These are phyloP conservation scores for Gossypium bickii DNA, from an alignment of 345 rosid species.

Conservation along the genomic window DNA sequence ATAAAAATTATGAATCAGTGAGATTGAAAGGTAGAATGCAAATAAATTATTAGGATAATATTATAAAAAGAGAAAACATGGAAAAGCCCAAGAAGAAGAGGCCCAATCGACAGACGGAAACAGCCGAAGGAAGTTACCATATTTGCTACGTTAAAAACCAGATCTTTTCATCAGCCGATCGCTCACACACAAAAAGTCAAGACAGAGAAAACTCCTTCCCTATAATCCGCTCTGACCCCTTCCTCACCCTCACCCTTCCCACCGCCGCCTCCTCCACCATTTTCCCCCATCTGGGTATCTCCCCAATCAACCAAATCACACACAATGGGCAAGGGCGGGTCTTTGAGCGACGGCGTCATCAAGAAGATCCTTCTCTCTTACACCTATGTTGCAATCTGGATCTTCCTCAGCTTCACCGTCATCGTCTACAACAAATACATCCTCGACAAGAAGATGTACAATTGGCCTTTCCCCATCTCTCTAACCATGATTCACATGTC, in stretches of 20 bases:
- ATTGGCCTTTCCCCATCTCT: constrained; percentile 95
- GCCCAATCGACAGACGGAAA: neutral
- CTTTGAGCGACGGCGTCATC: constrained; percentile 75
- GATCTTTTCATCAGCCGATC: neutral
- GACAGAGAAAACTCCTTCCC: neutral
- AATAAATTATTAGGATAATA: no score
- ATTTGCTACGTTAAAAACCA: neutral
- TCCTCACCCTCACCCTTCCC: constrained; percentile 9
- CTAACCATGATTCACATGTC: constrained; percentile 99
- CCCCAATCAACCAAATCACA: neutral
- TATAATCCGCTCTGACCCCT: constrained; percentile 8
- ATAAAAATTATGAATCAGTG: no score
- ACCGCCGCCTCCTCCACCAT: neutral
- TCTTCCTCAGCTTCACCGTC: constrained; percentile 97
- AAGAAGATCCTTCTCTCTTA: constrained; percentile 90
- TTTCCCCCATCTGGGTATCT: constrained; percentile 18
- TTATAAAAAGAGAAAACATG: neutral
- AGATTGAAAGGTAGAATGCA: no score
- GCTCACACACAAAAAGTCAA: neutral
- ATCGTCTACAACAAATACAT: constrained; percentile 98
- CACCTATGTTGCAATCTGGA: constrained; percentile 90
- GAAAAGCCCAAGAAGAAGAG: neutral
- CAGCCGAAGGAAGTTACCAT: neutral
- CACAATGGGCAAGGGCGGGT: constrained; percentile 84
- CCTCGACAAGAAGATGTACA: constrained; percentile 96